phyloP scores from a whole-genome alignment of 2,329 filamentous ascomycete species.

The Aspergillus piperis region DNA sequence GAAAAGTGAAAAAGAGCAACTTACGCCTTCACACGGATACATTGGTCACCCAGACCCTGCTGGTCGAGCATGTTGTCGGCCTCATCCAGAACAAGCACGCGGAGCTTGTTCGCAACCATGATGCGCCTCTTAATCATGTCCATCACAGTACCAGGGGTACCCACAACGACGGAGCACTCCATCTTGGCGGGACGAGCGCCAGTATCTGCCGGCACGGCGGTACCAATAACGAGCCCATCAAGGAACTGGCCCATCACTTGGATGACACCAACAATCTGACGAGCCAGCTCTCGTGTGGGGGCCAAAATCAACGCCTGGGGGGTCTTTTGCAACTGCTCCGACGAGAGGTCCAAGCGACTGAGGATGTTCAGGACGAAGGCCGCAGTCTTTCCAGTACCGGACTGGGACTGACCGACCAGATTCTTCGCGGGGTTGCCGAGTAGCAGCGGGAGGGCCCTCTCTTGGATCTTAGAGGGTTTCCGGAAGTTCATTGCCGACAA shows the following conservation, averaged over 20 bases:
- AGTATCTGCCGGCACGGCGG: conserved; percentile 76
- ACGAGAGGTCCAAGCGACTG: conserved; percentile 75
- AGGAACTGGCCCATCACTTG: conserved; percentile 82
- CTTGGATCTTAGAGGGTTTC: conserved; percentile 97
- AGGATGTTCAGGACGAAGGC: conserved; percentile 93
- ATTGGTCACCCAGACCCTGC: conserved; percentile 93
- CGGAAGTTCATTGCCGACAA: conserved; percentile 81
- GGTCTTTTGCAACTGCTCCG: conserved; percentile 54
- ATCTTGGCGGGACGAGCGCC: conserved; percentile 69
- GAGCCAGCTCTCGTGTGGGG: conserved; percentile 89
- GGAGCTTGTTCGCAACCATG: conserved; percentile 71
- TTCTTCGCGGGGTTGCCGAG: conserved; percentile 84
- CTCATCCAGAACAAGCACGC: conserved; percentile 88
- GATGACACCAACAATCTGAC: conserved; percentile 88
- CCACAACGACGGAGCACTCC: conserved; percentile 78
- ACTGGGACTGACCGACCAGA: conserved; percentile 98
- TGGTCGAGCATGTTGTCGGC: conserved; percentile 99
- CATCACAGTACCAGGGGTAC: conserved; percentile 89
- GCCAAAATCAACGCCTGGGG: conserved; percentile 89
- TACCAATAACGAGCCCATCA: conserved; percentile 70
- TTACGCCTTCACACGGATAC: conserved; percentile 81
- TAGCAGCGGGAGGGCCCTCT: conserved; percentile 87
- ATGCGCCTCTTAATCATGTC: conserved; percentile 78
- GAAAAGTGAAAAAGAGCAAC: conserved; percentile 32
- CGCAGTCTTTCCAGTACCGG: conserved; percentile 95